phyloP scores from a whole-genome alignment of 345 rosid genomes.

The Moringa oleifera region DNA sequence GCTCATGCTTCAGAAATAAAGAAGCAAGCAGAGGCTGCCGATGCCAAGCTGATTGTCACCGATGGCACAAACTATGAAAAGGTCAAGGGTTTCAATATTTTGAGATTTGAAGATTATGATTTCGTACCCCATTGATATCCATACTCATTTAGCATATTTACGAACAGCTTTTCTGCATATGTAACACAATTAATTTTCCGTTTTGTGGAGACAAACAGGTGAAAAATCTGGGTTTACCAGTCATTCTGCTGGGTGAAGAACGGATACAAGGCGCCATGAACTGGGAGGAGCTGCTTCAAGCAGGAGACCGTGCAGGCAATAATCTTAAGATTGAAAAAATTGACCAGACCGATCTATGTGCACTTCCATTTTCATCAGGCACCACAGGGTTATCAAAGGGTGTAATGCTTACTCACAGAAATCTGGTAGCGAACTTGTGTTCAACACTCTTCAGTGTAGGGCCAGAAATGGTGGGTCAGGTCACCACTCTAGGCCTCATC shows the following conservation, averaged over 20 bases:
- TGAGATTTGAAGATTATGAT: too few relatives aligned
- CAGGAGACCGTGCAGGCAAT: constrained; percentile 55
- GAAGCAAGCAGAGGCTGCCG: constrained; percentile 78
- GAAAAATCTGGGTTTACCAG: constrained; percentile 45
- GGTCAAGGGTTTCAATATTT: constrained; percentile 22
- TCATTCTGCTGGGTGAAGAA: constrained; percentile 54
- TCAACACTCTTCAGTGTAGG: constrained; percentile 71
- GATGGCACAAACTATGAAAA: constrained; percentile 56
- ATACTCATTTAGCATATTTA: too few relatives aligned
- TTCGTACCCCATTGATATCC: too few relatives aligned
- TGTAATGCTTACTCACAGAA: constrained; percentile 81
- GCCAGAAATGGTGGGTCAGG: constrained; percentile 55
- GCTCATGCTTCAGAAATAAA: constrained; percentile 65
- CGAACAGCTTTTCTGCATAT: too few relatives aligned
- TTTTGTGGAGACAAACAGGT: constrained; percentile 34
- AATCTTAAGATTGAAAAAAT: constrained; percentile 24
- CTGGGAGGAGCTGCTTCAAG: constrained; percentile 70
- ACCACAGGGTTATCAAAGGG: constrained; percentile 93
- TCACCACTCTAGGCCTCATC: constrained; percentile 62
- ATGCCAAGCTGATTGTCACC: constrained; percentile 76
- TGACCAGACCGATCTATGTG: constrained; percentile 67
- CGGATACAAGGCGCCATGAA: constrained; percentile 47
- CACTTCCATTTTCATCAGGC: constrained; percentile 98
- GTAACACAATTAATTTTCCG: neutral
- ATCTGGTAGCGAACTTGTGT: constrained; percentile 82